Base-by-base conservation (phyloP, 768 basidiomycete genomes). In the Crassisporium funariophilum region DNA sequence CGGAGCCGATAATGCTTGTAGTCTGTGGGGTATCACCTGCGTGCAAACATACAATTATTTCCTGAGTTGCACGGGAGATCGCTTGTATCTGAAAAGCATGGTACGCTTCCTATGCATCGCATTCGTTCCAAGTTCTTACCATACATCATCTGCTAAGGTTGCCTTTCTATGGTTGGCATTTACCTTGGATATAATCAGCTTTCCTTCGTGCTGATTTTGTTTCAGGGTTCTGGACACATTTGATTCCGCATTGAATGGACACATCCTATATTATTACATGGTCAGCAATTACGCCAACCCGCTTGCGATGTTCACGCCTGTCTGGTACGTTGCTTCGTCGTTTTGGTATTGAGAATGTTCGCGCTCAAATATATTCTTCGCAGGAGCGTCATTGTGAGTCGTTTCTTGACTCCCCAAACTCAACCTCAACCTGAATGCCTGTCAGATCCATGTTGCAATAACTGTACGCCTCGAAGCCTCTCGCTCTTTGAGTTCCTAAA, bases 1-100 rank as follows among this genome's bases (percentile, higher is more conserved):
- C n/a, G n/a, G n/a, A n/a, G 12, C 23, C 16, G 7, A 21, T 5
- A 21, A 21, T 27, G 16, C 10, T 21, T 9, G 19, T 44, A 83
- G 81, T n/a, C 61, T 83, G n/a, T 83, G 75, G 72, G 82, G 82
- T 2, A 61, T 82, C 6, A 80, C 78, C 7, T 80, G 74, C 48
- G 66, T 75, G 11, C 82, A 83, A 55, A 75, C 75, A 1, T 80
- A 70, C 50, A 67, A 73, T 12, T 83, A 79, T 60, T 82, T 76
- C 49, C 64, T 64, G 39, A 55, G 66, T 33, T 66, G 59, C 20
- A 61, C 24, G 36, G 55, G 42, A 25, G 59, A 61, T 31, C 43
- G 45, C 9, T 7, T 49, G 3, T 21, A 35, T 17, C 60, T 75
- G 35, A 78, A 72, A 51, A 19, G 68, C 15, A 49, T 70, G 54